phyloP scores from a whole-genome alignment of 148 eudicot genomes.

The Chenopodium berlandieri region DNA sequence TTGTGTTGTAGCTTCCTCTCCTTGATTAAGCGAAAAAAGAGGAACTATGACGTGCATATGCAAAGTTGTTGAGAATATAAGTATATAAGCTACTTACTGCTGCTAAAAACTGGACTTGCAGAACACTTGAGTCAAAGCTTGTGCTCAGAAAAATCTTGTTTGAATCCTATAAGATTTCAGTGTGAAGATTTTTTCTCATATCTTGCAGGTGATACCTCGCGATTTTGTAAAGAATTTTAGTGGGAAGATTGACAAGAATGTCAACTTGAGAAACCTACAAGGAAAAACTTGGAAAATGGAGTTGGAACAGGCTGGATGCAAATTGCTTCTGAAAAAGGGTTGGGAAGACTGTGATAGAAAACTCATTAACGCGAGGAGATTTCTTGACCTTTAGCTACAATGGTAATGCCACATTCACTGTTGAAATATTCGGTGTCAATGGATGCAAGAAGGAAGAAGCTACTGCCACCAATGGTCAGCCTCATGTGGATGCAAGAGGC shows the following conservation, averaged over 20 bases:
- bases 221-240: not conserved
- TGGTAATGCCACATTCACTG: not conserved
- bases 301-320: not conserved
- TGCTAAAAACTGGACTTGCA: too few relatives aligned
- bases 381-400: conserved; percentile 10
- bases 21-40: too few relatives aligned
- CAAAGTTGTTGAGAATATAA: too few relatives aligned
- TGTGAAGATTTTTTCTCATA: too few relatives aligned
- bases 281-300: conserved; percentile 17
- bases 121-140: too few relatives aligned
- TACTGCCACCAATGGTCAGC: not conserved
- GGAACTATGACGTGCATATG: too few relatives aligned
- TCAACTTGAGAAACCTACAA: not conserved
- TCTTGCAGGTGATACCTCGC: conserved; percentile 21
- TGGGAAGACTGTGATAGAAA: conserved; percentile 13
- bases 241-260: not conserved
- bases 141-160: too few relatives aligned
- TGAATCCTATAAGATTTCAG: too few relatives aligned
- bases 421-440: conserved; percentile 11
- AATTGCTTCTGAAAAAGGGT: conserved; percentile 9
- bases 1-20: too few relatives aligned
- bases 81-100: too few relatives aligned
- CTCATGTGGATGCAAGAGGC: too few relatives aligned
- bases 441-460: conserved; percentile 18
- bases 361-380: conserved; percentile 18